Evolutionary conservation across 139 green algal species (phyloP).

Genomic region (Chlamydomonas sp.): DNA sequence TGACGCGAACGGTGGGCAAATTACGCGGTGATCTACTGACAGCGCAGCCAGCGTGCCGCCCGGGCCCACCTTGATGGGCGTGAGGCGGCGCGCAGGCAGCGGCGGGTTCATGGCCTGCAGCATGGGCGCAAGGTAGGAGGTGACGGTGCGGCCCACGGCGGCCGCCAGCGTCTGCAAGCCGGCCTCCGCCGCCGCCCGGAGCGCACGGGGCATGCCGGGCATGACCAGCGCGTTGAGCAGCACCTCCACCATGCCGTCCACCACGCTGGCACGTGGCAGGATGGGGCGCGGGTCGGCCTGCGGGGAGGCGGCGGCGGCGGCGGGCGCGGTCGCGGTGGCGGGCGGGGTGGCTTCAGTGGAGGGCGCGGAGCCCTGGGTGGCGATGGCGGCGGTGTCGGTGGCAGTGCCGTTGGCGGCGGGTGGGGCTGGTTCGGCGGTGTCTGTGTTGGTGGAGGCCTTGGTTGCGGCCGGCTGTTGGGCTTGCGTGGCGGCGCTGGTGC

Average conservation of each 20-base stretch:
- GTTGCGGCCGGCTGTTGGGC: neutral
- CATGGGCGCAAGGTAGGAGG: constrained; percentile 44
- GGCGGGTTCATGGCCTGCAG: constrained; percentile 47
- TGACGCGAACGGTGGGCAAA: no score
- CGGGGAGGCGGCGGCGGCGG: neutral
- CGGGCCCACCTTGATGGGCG: constrained; percentile 61
- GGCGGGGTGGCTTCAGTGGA: neutral
- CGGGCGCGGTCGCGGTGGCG: neutral
- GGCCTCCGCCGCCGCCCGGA: constrained; percentile 34
- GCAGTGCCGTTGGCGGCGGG: neutral
- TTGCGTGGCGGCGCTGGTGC: neutral
- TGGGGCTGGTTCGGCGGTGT: neutral
- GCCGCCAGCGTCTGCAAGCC: constrained; percentile 48
- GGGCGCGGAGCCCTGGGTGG: neutral
- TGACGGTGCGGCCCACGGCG: constrained; percentile 35
- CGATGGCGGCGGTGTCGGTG: neutral
- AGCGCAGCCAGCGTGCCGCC: neutral
- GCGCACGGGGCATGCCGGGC: constrained; percentile 42
- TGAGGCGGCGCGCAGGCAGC: constrained; percentile 61
- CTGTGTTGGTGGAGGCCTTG: no score
- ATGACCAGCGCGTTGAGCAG: constrained; percentile 53
- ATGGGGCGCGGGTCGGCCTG: neutral
- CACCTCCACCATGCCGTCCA: constrained; percentile 48
- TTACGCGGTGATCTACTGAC: neutral
- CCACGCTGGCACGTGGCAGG: neutral